Evolutionary conservation across 331 rosid species (phyloP), one percentile per base, ranked within the genome.

Genomic region (Arachis monticola): DNA sequence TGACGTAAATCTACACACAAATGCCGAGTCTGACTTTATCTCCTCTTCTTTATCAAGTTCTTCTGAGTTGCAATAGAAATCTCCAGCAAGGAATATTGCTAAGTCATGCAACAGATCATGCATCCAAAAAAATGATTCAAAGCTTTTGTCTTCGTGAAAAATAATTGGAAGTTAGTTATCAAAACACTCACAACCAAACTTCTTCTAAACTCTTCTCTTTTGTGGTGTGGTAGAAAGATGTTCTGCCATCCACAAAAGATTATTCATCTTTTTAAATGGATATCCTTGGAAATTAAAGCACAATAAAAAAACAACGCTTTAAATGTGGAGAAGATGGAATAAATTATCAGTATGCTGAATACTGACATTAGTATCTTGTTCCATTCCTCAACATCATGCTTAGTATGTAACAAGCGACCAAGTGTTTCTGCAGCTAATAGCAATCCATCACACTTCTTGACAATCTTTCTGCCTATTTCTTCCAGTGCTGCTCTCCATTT

Each of bases 181-280:
- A 4, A 70, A 55, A 7, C 27, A 70, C 2, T 17, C 22, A 5
- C 8, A 7, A 10, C 65, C 66, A n/a, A 40, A 70, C 52, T 40
- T 52, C 51, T 69, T 69, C 64, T 40, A 69, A 52, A 6, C 59
- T 45, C 6, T 32, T 5, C 12, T 35, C 2, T 8, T 69, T 35
- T 3, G 10, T 0, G 35, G n/a, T n/a, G 40, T 1, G 3, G 11
- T 6, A 22, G n/a, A 4, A 7, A 70, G 5, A 11, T 55, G 47
- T 72, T 60, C 77, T 60, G 77, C 69, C 60, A 72, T 72, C 74
- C 74, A 69, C 8, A 69, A 8, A 3, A 53, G 3, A 6, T 6
- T 35, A 32, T 3, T 51, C n/a, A 5, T 13, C 9, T 13, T 69
- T 38, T 3, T 4, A 11, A 68, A 68, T 3, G 1, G 0, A 12